Base-by-base conservation (phyloP, 1,139 yeast species). In the Suhomyces maxii region DNA sequence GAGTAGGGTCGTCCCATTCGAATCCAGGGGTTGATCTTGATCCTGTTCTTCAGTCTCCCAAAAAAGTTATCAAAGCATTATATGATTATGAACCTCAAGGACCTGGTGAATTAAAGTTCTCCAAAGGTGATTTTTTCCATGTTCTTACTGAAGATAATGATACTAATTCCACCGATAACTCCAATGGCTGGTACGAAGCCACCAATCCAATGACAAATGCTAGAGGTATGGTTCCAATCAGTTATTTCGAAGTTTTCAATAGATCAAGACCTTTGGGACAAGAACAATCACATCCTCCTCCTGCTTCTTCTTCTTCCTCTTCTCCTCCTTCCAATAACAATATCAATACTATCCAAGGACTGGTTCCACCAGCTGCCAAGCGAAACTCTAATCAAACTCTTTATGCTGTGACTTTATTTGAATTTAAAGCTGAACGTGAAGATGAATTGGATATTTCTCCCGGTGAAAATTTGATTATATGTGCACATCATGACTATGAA, bases 401-500 rank as follows among this genome's bases (percentile, higher is more conserved):
- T 34, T 76, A 74, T 50, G 80, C 79, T 1, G 70, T 72, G 30
- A 71, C 77, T 8, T 73, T 89, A 47, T 93, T 84, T 63, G 95
- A 88, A 58, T 93, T 93, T 65, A 79, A 76, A 52, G 97, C 98
- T 6, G 97, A 93, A 68, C 79, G 97, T 47, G 77, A 78, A 18
- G 98, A 93, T 67, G 99, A 93, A 65, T 76, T 93, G 54, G 86
- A 86, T 53, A 89, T 93, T 3, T 60, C 67, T 32, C 89, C 89
- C 0, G 98, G 97, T 34, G 99, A 93, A 61, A 86, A 89, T 57
- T 79, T 93, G 55, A 88, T 90, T 36, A 83, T 93, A 13, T 93
- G 97, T 67, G 99, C 99, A 2, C 97, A 91, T 67, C 95, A 93
- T 60, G 93, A 89, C 49, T 89, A 78, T 56, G 99, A 93, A 67